These are phyloP conservation scores for Hypocreales sp. DNA, from an alignment of 2,329 filamentous ascomycete species.

Conservation along the genomic window DNA sequence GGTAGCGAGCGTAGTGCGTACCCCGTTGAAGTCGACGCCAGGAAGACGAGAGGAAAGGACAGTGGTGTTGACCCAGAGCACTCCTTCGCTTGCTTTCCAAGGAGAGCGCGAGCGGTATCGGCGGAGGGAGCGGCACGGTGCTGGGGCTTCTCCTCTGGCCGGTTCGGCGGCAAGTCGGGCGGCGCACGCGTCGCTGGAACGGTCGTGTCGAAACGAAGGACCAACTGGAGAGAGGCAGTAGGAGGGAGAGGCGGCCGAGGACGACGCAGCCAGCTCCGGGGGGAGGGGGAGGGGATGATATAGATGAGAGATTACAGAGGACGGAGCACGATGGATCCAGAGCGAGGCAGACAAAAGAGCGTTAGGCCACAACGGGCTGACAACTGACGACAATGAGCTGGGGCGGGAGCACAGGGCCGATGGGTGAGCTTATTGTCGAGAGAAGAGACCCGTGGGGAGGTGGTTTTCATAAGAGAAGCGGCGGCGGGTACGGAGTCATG, in stretches of 20 bases:
- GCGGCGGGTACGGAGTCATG: slow-evolving; percentile 2
- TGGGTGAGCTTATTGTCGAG: not conserved
- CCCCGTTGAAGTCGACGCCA: too few species aligned
- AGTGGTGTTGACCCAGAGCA: too few species aligned
- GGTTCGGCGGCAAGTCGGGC: not conserved
- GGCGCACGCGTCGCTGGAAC: too few species aligned
- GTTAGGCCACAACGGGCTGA: slow-evolving; percentile 1
- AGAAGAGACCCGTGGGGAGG: slow-evolving; percentile 1
- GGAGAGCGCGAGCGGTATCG: not conserved
- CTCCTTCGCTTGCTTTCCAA: too few species aligned
- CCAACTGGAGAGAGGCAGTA: too few species aligned
- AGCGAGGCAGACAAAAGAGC: slow-evolving; percentile 1
- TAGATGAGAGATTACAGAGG: too few species aligned
- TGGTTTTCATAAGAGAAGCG: not conserved
- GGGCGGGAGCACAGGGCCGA: not conserved
- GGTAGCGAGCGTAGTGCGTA: too few species aligned
- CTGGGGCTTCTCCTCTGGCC: not conserved
- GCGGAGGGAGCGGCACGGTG: too few species aligned
- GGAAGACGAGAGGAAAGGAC: too few species aligned
- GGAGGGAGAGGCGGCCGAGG: too few species aligned
- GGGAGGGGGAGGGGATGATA: not conserved
- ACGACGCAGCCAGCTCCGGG: too few species aligned
- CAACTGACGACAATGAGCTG: not conserved
- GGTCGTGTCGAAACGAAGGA: too few species aligned
- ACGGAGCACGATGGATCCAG: not conserved